Evolutionary conservation across 2,329 filamentous ascomycete genomes (phyloP).

Genomic region (Seiridium cupressi): DNA sequence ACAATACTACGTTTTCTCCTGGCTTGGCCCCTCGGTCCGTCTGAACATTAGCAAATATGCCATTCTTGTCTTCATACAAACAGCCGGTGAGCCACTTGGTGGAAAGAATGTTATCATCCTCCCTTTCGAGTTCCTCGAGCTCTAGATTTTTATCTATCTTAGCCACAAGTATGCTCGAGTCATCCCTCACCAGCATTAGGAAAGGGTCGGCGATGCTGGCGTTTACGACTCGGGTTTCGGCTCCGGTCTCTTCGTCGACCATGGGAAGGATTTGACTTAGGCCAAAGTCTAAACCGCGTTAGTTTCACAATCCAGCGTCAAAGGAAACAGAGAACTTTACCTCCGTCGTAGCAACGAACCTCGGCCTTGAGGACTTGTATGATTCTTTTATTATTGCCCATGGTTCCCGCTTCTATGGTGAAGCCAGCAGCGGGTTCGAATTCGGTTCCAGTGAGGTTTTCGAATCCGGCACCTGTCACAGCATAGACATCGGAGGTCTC

Average conservation of each 20-base stretch:
- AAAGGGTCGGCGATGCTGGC: slow-evolving; percentile 88
- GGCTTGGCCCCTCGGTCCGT: slow-evolving; percentile 37
- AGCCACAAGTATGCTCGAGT: slow-evolving; percentile 76
- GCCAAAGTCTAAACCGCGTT: slow-evolving; percentile 65
- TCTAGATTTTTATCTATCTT: slow-evolving; percentile 80
- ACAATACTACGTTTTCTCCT: slow-evolving; percentile 63
- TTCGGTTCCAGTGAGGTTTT: slow-evolving; percentile 77
- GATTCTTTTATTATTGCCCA: slow-evolving; percentile 77
- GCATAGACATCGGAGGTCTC: slow-evolving; percentile 79
- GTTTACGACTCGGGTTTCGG: slow-evolving; percentile 73
- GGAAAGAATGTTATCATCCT: slow-evolving; percentile 52
- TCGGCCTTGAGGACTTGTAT: slow-evolving; percentile 87
- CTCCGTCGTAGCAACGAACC: slow-evolving; percentile 85
- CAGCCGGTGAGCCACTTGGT: slow-evolving; percentile 82
- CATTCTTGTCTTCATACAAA: slow-evolving; percentile 68
- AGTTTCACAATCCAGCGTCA: slow-evolving; percentile 7
- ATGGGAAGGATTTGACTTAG: slow-evolving; percentile 90
- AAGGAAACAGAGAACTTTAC: slow-evolving; percentile 47
- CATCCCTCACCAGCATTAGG: slow-evolving; percentile 78
- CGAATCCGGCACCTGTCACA: slow-evolving; percentile 70
- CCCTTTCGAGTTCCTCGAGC: slow-evolving; percentile 74
- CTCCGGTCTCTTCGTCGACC: slow-evolving; percentile 84
- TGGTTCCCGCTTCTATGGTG: slow-evolving; percentile 80
- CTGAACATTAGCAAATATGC: slow-evolving; percentile 47
- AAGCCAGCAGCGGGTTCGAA: slow-evolving; percentile 88